phyloP scores from a whole-genome alignment of 768 basidiomycete species.

The Inosperma sp. region DNA sequence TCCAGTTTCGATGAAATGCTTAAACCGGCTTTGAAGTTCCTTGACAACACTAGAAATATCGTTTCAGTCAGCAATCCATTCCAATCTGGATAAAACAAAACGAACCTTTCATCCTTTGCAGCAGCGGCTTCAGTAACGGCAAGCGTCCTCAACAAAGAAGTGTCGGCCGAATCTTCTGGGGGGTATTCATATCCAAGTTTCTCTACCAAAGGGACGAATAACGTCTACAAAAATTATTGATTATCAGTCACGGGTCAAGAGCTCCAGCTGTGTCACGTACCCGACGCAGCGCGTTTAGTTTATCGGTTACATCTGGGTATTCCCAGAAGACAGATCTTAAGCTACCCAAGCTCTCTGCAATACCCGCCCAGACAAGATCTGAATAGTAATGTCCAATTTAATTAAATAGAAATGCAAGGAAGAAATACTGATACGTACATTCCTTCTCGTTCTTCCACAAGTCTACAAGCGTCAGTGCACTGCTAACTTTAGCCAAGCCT shows the following conservation, averaged over 20 bases:
- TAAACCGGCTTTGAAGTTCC: slow-evolving; percentile 69
- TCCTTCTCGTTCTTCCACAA: slow-evolving; percentile 72
- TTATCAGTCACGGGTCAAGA: background rate
- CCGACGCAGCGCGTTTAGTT: slow-evolving; percentile 56
- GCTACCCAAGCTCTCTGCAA: slow-evolving; percentile 49
- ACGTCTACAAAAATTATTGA: slow-evolving; percentile 33
- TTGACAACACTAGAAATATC: slow-evolving; percentile 54
- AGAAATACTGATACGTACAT: slow-evolving; percentile 35
- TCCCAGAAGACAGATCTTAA: slow-evolving; percentile 83
- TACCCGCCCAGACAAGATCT: slow-evolving; percentile 82
- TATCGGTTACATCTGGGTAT: slow-evolving; percentile 46
- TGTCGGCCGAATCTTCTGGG: slow-evolving; percentile 61
- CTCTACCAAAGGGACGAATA: slow-evolving; percentile 73
- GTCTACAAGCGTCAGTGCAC: slow-evolving; percentile 68
- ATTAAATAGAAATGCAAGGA: background rate
- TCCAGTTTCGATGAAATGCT: slow-evolving; percentile 59
- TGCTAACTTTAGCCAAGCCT: slow-evolving; percentile 73
- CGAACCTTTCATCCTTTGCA: slow-evolving; percentile 28
- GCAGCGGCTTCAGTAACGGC: slow-evolving; percentile 53
- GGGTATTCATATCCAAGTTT: slow-evolving; percentile 75
- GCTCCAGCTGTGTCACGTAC: slow-evolving; percentile 40
- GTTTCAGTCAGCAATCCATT: slow-evolving; percentile 8
- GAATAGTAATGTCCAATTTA: background rate
- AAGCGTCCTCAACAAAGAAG: slow-evolving; percentile 65
- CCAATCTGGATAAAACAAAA: background rate